Evolutionary conservation across 2,329 filamentous ascomycete species (phyloP), one percentile per base, ranked within the genome.

Genomic region (Arthrobotrys megalospora): DNA sequence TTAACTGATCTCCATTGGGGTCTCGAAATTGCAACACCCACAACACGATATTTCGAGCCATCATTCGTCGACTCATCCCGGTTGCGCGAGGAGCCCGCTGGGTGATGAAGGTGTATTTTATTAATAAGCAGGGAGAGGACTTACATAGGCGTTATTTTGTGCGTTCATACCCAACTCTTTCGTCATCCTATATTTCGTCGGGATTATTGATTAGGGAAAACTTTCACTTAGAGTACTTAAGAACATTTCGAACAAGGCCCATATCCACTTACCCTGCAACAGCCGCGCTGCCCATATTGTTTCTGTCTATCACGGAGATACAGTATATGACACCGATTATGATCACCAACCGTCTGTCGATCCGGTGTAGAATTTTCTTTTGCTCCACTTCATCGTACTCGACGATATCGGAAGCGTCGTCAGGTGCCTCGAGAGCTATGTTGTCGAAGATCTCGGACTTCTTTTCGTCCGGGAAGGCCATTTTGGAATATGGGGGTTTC

Each of bases 251-350:
- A 38, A n/a, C 19, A 14, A 38, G 16, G 6, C 19, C 10, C 7
- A 10, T 14, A 32, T 8, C 3, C 2, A 12, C 83, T 67, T 82
- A 88, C 87, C 88, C 92, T 16, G 92, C 92, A 83, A 95, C 91
- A 55, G 89, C 89, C 45, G 92, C 92, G 24, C 89, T 86, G n/a
- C 89, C 89, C 82, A 94, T 85, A 83, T 95, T 95, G 1, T 91
- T 93, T 28, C 93, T 87, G 82, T 96, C 93, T 89, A 94, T 92
- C 76, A 94, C 85, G 80, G 89, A 91, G 81, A 93, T 87, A 83
- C 91, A 93, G 84, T 94, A 94, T 85, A 93, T 88, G 79, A 87
- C 82, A 16, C 90, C 90, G 3, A 90, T 88, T 0, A 88, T 90
- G 2, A 87, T 83, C 47, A 92, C 88, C 1, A 92, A 85, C 1